Evolutionary conservation across 192 early-diverging fungal genomes (phyloP), one percentile per base, ranked within the genome.

Genomic region (Lunasporangiospora selenospora): DNA sequence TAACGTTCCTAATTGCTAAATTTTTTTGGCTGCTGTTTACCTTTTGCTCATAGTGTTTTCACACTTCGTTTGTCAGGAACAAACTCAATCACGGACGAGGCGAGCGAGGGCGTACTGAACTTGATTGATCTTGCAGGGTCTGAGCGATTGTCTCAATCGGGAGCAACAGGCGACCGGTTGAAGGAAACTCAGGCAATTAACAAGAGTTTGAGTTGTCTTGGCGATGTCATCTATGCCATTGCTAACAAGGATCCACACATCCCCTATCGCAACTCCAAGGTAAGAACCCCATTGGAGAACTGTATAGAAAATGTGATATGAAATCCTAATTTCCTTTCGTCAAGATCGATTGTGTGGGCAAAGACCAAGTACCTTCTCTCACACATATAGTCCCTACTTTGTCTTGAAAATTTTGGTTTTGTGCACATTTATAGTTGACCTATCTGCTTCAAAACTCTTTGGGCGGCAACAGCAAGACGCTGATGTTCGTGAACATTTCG

Each of bases 401-500:
- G n/a, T 51, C 13, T 37, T 45, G 36, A 36, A 36, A 23, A 16
- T 56, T 36, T 15, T 73, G n/a, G 32, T 66, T n/a, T 16, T 60
- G 4, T 44, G 26, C 26, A 34, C 13, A 13, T 55, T 49, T 36
- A 21, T 77, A 86, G 75, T 46, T 90, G n/a, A 89, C 87, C 0
- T 92, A 91, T 57, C 59, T 91, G 63, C 63, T 88, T 6, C 82
- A 90, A 67, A 86, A 90, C 62, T 88, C 83, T 1, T 58, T 91
- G 12, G 91, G 92, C 37, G 97, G 97, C 16, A 98, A 97, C 61
- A 91, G 90, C 67, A 99, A 99, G 77, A 97, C 95, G 10, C 83
- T 98, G 18, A 99, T 99, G 97, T 97, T 99, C 89, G 97, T 99
- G 15, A 97, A 97, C 52, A 84, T 99, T 31, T 91, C 87, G 19